phyloP scores from a whole-genome alignment of 768 basidiomycete species.

The Hortiboletus campestris region DNA sequence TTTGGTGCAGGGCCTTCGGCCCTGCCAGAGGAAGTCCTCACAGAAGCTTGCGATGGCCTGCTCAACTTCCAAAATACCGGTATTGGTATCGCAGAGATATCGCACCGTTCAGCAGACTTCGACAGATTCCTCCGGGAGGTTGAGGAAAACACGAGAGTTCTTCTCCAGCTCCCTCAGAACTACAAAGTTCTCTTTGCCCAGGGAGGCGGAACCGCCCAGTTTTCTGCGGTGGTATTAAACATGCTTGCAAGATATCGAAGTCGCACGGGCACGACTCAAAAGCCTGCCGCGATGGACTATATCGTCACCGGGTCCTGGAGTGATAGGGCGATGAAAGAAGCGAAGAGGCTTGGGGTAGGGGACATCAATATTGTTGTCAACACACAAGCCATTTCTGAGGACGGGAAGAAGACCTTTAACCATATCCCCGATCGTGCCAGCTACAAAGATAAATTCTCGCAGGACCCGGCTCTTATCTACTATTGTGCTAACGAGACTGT shows the following conservation, averaged over 20 bases:
- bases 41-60: conserved; percentile 80
- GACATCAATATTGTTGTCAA: conserved; percentile 72
- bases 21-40: conserved; percentile 81
- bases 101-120: conserved; percentile 93
- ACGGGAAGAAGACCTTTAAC: conserved; percentile 67
- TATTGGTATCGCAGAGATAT: conserved; percentile 94
- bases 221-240: conserved; percentile 90
- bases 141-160: conserved; percentile 65
- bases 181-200: conserved; percentile 91
- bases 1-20: conserved; percentile 95
- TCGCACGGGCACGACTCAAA: conserved; percentile 54
- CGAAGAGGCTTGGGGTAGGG: conserved; percentile 59
- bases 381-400: conserved; percentile 55
- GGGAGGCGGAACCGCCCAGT: conserved; percentile 91
- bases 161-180: conserved; percentile 78
- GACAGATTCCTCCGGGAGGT: conserved; percentile 60
- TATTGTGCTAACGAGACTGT: conserved; percentile 99
- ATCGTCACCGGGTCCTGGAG: conserved; percentile 93
- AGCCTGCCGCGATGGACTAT: conserved; percentile 72
- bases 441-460: conserved; percentile 65
- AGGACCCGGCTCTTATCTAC: conserved; percentile 86
- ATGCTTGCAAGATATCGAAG: conserved; percentile 84
- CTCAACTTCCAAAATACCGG: conserved; percentile 89
- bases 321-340: conserved; percentile 82
- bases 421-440: conserved; percentile 71